Percentiles rank a stretch among this genome's conserved stretches.
phyloP scores from a whole-genome alignment of 768 basidiomycete genomes.

The Kwoniella europaea region DNA sequence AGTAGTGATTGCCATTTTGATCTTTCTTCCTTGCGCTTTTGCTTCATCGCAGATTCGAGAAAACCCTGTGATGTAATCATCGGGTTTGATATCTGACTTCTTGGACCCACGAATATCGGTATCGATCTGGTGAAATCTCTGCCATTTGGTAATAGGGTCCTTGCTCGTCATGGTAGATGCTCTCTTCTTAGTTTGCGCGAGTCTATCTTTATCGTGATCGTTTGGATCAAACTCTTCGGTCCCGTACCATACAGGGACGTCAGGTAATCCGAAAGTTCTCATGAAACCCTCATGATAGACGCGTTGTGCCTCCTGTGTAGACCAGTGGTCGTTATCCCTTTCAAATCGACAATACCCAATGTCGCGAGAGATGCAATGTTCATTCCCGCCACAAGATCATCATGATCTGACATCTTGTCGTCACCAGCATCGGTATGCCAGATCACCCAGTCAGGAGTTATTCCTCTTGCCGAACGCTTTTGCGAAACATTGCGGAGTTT shows the following conservation, averaged over 20 bases:
- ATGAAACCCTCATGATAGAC: not conserved
- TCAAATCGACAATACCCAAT: not conserved
- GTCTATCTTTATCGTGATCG: not conserved
- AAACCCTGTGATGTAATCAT: not conserved
- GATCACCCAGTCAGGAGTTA: not conserved
- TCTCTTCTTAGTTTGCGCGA: not conserved
- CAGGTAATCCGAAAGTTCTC: not conserved
- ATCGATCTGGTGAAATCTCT: not conserved
- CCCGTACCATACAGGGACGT: not conserved
- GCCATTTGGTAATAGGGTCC: not conserved
- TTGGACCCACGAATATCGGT: not conserved
- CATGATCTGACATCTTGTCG: not conserved
- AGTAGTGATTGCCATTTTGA: not conserved
- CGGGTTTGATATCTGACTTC: not conserved
- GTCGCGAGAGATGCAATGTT: not conserved
- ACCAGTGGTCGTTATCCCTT: not conserved
- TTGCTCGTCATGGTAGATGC: not conserved
- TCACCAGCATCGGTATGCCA: not conserved
- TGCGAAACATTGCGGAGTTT: not conserved
- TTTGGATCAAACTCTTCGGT: conserved; percentile 2
- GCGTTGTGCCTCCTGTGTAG: not conserved
- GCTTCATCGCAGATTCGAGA: not conserved
- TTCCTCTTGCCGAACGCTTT: not conserved
- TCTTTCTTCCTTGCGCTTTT: not conserved
- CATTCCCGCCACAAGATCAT: not conserved